phyloP scores from a whole-genome alignment of 2,329 filamentous ascomycete genomes.

The Scorias spongiosa region DNA sequence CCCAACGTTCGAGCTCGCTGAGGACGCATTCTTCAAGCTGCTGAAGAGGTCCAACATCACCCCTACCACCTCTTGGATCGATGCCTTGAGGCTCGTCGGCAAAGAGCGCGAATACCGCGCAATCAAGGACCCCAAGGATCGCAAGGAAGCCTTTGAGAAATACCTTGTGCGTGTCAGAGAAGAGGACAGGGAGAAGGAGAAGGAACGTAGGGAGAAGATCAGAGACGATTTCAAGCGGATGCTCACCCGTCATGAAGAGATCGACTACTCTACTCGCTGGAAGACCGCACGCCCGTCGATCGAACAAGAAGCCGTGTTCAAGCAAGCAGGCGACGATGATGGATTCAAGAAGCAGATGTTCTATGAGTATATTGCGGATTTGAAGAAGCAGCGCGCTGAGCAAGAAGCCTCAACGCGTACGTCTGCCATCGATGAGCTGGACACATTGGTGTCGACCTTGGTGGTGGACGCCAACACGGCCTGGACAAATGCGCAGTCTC shows the following conservation, averaged over 20 bases:
- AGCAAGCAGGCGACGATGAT: slow-evolving; percentile 74
- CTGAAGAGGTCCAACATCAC: slow-evolving; percentile 74
- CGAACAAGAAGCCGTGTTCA: slow-evolving; percentile 88
- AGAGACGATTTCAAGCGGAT: slow-evolving; percentile 89
- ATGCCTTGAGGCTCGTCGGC: slow-evolving; percentile 70
- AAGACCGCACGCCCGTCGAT: slow-evolving; percentile 89
- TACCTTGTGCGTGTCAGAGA: slow-evolving; percentile 79
- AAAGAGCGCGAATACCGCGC: slow-evolving; percentile 87
- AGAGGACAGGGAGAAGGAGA: slow-evolving; percentile 87
- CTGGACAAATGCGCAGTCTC: slow-evolving; percentile 78
- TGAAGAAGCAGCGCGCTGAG: slow-evolving; percentile 69
- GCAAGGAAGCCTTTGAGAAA: slow-evolving; percentile 84
- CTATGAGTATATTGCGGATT: slow-evolving; percentile 76
- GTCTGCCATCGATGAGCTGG: slow-evolving; percentile 70
- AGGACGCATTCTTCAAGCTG: slow-evolving; percentile 83
- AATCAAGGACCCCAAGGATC: slow-evolving; percentile 80
- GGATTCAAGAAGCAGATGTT: slow-evolving; percentile 79
- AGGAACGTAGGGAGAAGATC: slow-evolving; percentile 82
- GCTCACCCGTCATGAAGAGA: slow-evolving; percentile 91
- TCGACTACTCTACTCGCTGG: slow-evolving; percentile 94
- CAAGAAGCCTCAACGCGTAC: slow-evolving; percentile 57
- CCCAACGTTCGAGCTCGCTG: slow-evolving; percentile 68
- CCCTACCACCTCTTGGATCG: slow-evolving; percentile 84
- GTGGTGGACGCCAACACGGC: slow-evolving; percentile 85
- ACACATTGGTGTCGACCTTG: slow-evolving; percentile 61